Conservation (phyloP, 2,329 filamentous ascomycete genomes). For the Pseudogymnoascus sp. region DNA sequence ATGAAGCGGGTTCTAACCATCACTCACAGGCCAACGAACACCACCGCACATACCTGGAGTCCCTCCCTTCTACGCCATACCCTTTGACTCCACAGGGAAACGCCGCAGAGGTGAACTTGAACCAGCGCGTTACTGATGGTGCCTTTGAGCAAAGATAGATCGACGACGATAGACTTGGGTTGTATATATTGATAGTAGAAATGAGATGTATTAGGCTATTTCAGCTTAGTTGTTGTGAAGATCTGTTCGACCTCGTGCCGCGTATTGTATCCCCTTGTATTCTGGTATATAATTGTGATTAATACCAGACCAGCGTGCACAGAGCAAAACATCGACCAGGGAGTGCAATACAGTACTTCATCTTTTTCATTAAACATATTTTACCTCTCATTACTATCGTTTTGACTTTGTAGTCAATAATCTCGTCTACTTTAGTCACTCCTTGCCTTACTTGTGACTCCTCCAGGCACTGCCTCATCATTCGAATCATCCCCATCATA, state of each 20-base stretch:
- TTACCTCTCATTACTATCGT: neutral
- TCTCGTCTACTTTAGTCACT: slow-evolving; percentile 1
- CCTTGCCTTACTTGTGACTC: neutral
- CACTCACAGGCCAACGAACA: slow-evolving; percentile 73
- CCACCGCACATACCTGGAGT: slow-evolving; percentile 76
- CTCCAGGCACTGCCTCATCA: neutral
- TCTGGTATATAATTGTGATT: neutral
- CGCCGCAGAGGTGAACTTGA: slow-evolving; percentile 51
- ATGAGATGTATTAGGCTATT: neutral
- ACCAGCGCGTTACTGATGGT: slow-evolving; percentile 52
- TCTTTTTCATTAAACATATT: neutral
- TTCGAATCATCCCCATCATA: slow-evolving; percentile 28
- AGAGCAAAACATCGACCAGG: neutral
- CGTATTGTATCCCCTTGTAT: neutral
- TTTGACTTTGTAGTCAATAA: neutral
- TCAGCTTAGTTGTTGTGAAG: neutral
- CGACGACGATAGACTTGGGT: neutral
- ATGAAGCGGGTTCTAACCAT: neutral
- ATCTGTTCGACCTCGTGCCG: neutral
- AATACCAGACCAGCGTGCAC: neutral
- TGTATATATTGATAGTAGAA: slow-evolving; percentile 4
- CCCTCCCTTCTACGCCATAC: slow-evolving; percentile 73
- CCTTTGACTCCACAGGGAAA: slow-evolving; percentile 62
- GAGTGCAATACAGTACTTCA: neutral
- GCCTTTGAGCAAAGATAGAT: slow-evolving; percentile 53